Evolutionary conservation across 1,139 yeast species (phyloP).

Genomic region (Zygoascus meyerae): DNA sequence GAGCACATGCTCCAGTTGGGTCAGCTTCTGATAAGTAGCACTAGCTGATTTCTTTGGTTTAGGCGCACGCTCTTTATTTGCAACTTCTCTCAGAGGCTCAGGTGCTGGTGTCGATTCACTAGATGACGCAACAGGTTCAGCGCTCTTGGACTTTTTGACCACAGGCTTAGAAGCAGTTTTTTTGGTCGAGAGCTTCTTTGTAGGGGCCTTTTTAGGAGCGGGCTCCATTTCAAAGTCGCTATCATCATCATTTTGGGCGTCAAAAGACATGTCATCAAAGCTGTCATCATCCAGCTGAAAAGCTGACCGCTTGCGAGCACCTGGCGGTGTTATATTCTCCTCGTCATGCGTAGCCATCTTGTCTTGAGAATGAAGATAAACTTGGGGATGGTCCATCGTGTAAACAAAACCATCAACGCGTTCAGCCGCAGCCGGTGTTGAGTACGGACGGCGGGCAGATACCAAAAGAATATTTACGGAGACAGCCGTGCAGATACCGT

Average conservation of each 20-base stretch:
- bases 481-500: too few species aligned
- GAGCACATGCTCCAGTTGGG: slow-evolving; percentile 92
- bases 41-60: slow-evolving; percentile 43
- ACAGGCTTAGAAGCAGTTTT: slow-evolving; percentile 9
- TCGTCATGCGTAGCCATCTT: slow-evolving; percentile 1
- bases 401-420: background rate
- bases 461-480: too few species aligned
- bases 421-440: too few species aligned
- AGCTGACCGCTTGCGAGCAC: slow-evolving; percentile 3
- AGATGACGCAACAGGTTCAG: slow-evolving; percentile 15
- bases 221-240: slow-evolving; percentile 20
- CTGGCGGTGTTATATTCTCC: slow-evolving; percentile 11
- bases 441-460: too few species aligned
- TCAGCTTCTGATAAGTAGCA: slow-evolving; percentile 84
- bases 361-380: background rate
- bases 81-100: slow-evolving; percentile 12
- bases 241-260: slow-evolving; percentile 17
- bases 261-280: slow-evolving; percentile 3
- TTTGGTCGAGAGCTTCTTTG: slow-evolving; percentile 12
- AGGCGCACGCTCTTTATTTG: slow-evolving; percentile 7
- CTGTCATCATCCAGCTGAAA: slow-evolving; percentile 16
- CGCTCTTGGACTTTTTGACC: slow-evolving; percentile 15
- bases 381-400: background rate
- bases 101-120: slow-evolving; percentile 10
- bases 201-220: slow-evolving; percentile 15